Conservation (phyloP, 345 rosid genomes). For the Carallia pectinifolia region DNA sequence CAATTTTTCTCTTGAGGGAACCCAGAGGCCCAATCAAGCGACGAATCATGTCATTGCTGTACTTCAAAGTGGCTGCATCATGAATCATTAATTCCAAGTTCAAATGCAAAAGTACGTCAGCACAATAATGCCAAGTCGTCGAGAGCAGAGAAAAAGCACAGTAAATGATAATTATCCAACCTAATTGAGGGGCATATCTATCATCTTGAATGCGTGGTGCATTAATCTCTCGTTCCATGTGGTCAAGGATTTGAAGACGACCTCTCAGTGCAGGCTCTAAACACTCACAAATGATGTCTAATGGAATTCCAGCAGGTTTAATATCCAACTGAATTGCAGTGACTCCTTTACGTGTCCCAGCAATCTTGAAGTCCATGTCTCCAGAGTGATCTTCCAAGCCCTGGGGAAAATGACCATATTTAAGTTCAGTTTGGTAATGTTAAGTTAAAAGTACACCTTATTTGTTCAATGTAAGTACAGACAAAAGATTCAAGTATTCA, state of each 20-base stretch:
- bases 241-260: slow-evolving; percentile 88
- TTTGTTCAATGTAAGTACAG: neutral
- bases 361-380: slow-evolving; percentile 98
- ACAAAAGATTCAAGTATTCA: neutral
- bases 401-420: slow-evolving; percentile 30
- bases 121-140: neutral
- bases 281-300: slow-evolving; percentile 84
- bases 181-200: slow-evolving; percentile 62
- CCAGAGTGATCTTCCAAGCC: slow-evolving; percentile 99
- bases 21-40: slow-evolving; percentile 88
- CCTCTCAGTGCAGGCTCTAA: slow-evolving; percentile 81
- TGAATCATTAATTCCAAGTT: slow-evolving; percentile 18
- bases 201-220: slow-evolving; percentile 63
- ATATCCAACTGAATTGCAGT: slow-evolving; percentile 95
- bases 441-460: too few species aligned
- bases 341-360: slow-evolving; percentile 87
- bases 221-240: slow-evolving; percentile 74
- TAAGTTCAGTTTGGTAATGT: neutral
- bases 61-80: slow-evolving; percentile 68
- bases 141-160: slow-evolving; percentile 13
- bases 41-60: slow-evolving; percentile 79
- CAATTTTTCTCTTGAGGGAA: slow-evolving; percentile 70
- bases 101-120: slow-evolving; percentile 2
- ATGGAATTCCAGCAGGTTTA: slow-evolving; percentile 97
- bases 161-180: slow-evolving; percentile 32